Evolutionary conservation across 192 early-diverging fungal genomes (phyloP).

Genomic region (Backusella liffmaniae): DNA sequence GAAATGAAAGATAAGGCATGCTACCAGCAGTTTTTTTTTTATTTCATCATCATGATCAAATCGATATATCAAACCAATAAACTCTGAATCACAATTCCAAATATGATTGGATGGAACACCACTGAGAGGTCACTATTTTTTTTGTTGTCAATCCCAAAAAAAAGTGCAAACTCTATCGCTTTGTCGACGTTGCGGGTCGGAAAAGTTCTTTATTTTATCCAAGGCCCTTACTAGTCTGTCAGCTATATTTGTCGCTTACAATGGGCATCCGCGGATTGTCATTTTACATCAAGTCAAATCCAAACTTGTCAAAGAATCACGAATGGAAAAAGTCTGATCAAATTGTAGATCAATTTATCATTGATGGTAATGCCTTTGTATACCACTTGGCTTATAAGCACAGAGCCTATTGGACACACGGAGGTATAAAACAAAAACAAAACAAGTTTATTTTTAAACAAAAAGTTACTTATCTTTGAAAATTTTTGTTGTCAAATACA

Average conservation of each 20-base stretch:
- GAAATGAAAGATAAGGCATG: too few relatives aligned
- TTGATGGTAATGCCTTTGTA: conserved; percentile 54
- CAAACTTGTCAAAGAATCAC: conserved; percentile 5
- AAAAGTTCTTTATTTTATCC: too few relatives aligned
- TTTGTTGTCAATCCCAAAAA: neutral
- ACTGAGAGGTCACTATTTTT: neutral
- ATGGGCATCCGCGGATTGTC: conserved; percentile 33
- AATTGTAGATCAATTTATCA: conserved; percentile 31
- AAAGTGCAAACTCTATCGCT: too few relatives aligned
- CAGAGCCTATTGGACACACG: conserved; percentile 48
- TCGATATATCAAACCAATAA: too few relatives aligned
- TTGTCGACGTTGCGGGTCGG: too few relatives aligned
- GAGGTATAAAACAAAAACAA: conserved; percentile 17
- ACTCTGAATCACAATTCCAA: neutral
- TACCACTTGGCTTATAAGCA: conserved; percentile 42
- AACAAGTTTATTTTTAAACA: neutral
- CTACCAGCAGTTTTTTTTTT: too few relatives aligned
- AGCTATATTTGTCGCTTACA: neutral
- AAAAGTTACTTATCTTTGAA: too few relatives aligned
- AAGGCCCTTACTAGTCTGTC: too few relatives aligned
- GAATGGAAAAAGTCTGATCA: neutral
- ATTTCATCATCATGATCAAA: too few relatives aligned
- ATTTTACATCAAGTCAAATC: conserved; percentile 17
- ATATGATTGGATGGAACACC: neutral
- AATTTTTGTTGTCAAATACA: neutral